These are phyloP conservation scores for Boletus huronensis DNA, from an alignment of 768 basidiomycete genomes.

Conservation along the genomic window DNA sequence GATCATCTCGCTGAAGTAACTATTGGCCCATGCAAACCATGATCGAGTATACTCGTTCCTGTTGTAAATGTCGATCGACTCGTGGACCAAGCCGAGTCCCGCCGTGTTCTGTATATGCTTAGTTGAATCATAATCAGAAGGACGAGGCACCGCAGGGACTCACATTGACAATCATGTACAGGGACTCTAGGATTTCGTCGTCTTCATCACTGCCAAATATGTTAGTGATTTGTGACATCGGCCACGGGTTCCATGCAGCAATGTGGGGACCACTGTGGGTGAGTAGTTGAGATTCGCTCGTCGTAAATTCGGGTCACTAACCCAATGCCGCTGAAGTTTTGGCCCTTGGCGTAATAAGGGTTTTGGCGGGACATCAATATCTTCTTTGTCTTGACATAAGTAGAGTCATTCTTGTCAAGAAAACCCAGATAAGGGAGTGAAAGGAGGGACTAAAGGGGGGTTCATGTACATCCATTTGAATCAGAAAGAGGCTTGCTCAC, in stretches of 20 bases:
- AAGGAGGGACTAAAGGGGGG: slow-evolving; percentile 54
- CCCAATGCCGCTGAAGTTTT: slow-evolving; percentile 67
- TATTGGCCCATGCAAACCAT: slow-evolving; percentile 85
- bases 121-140: not conserved
- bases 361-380: slow-evolving; percentile 59
- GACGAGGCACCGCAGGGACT: slow-evolving; percentile 20
- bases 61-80: slow-evolving; percentile 64
- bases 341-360: slow-evolving; percentile 66
- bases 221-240: slow-evolving; percentile 74
- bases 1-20: slow-evolving; percentile 81
- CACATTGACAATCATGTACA: slow-evolving; percentile 70
- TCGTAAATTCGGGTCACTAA: slow-evolving; percentile 31
- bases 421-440: slow-evolving; percentile 80
- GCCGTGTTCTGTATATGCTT: slow-evolving; percentile 54
- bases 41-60: slow-evolving; percentile 56
- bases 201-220: slow-evolving; percentile 76
- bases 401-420: slow-evolving; percentile 53
- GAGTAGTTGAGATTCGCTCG: not conserved
- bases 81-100: slow-evolving; percentile 75
- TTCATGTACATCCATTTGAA: not conserved
- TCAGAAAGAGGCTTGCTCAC: slow-evolving; percentile 36
- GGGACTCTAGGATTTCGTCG: slow-evolving; percentile 54
- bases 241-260: slow-evolving; percentile 74
- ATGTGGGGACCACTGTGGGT: slow-evolving; percentile 65
- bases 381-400: slow-evolving; percentile 63